These are phyloP conservation scores for Anethum foeniculum DNA, from an alignment of 140 eudicot species.

Conservation along the genomic window DNA sequence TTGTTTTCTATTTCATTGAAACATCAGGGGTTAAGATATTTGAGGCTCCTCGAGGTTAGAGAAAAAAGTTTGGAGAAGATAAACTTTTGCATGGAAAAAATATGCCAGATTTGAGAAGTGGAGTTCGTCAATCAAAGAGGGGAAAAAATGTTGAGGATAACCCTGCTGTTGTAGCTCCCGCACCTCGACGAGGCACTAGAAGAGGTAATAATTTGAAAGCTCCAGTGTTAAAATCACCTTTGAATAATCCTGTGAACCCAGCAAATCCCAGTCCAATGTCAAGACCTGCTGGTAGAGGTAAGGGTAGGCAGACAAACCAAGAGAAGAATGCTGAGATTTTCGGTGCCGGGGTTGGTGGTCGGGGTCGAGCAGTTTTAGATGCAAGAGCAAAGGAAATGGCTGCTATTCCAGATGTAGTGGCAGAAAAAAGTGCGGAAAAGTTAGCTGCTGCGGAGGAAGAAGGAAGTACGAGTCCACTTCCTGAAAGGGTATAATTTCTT, in stretches of 20 bases:
- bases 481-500: conserved; percentile 38
- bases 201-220: conserved; percentile 32
- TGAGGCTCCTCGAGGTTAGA: conserved; percentile 15
- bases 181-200: conserved; percentile 45
- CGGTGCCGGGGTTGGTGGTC: conserved; percentile 25
- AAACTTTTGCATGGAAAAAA: conserved; percentile 49
- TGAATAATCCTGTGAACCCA: conserved; percentile 24
- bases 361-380: conserved; percentile 26
- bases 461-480: conserved; percentile 52
- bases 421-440: conserved; percentile 32
- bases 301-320: conserved; percentile 28
- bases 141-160: conserved; percentile 28
- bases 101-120: conserved; percentile 75
- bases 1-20: background rate
- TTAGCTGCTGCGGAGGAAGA: conserved; percentile 39
- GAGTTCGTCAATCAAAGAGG: conserved; percentile 52
- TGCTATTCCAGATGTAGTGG: conserved; percentile 33
- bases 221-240: conserved; percentile 27
- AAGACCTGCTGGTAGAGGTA: conserved; percentile 47
- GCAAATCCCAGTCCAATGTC: conserved; percentile 36
- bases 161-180: conserved; percentile 28
- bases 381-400: conserved; percentile 13
- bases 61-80: conserved; percentile 21
- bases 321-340: conserved; percentile 27
- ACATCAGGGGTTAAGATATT: conserved; percentile 12